A percentile compares a stretch with the other conserved stretches of the same genome.
Conservation (phyloP, 2,329 filamentous ascomycete species). For the Colletotrichum lini region DNA sequence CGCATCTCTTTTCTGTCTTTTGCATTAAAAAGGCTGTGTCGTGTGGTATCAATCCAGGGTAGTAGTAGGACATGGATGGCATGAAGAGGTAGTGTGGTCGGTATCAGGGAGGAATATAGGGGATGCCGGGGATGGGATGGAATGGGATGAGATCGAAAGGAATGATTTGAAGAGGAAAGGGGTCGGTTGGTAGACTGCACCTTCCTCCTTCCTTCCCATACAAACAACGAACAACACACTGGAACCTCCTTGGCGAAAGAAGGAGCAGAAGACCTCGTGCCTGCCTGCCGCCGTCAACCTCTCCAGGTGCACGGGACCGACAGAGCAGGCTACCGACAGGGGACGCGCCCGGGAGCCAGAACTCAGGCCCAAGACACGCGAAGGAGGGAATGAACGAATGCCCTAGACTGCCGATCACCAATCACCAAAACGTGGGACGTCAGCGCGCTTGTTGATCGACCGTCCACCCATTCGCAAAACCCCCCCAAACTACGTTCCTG, state of each 20-base stretch:
- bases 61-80: background rate
- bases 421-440: background rate
- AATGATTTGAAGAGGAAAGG: background rate
- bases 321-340: background rate
- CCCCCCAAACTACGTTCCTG: background rate
- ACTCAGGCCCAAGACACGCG: background rate
- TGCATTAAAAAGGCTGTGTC: conserved; percentile 20
- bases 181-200: too few relatives aligned
- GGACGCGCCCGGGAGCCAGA: conserved; percentile 2
- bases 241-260: background rate
- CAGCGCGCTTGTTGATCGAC: background rate
- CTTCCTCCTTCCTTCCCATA: too few relatives aligned
- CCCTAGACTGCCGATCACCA: background rate
- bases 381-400: background rate
- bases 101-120: too few relatives aligned
- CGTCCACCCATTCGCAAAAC: background rate
- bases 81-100: background rate
- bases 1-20: background rate
- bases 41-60: conserved; percentile 1
- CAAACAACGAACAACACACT: too few relatives aligned
- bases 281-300: too few relatives aligned
- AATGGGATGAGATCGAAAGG: background rate
- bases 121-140: background rate
- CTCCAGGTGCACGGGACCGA: conserved; percentile 29
- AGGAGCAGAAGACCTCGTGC: background rate